Percentiles rank a stretch among this genome's conserved stretches.
Evolutionary conservation across 345 rosid genomes (phyloP).

Genomic region (Melastoma malabathricum): DNA sequence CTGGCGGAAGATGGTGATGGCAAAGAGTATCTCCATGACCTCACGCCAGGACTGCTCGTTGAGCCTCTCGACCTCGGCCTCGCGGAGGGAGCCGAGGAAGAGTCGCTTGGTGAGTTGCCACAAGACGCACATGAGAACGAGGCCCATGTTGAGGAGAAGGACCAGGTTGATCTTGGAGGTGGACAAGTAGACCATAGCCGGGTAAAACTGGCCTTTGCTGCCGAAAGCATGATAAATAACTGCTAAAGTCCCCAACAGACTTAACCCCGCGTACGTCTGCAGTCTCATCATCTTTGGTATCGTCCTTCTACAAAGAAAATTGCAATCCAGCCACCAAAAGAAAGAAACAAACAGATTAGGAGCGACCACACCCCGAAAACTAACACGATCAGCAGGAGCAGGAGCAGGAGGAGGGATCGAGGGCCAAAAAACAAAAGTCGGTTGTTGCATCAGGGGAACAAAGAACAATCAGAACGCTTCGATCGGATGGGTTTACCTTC

Average conservation of each 20-base stretch:
- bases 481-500: no score
- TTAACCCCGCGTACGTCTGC: conserved; percentile 53
- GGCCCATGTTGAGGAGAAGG: conserved; percentile 79
- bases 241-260: conserved; percentile 41
- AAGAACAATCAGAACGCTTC: no score
- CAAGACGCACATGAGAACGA: conserved; percentile 55
- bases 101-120: conserved; percentile 68
- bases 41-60: conserved; percentile 95
- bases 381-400: background rate
- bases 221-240: conserved; percentile 72
- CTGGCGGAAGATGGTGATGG: conserved; percentile 80
- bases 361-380: no score
- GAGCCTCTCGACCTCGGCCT: conserved; percentile 87
- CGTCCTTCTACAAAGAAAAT: conserved; percentile 1
- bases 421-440: no score
- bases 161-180: conserved; percentile 76
- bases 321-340: no score
- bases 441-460: no score
- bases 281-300: conserved; percentile 50
- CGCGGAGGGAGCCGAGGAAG: conserved; percentile 86
- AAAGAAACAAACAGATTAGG: no score
- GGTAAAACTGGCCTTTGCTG: conserved; percentile 81
- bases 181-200: conserved; percentile 72
- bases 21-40: conserved; percentile 90
- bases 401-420: background rate